Conservation (phyloP, 768 basidiomycete genomes). For the Trametes cingulata region DNA sequence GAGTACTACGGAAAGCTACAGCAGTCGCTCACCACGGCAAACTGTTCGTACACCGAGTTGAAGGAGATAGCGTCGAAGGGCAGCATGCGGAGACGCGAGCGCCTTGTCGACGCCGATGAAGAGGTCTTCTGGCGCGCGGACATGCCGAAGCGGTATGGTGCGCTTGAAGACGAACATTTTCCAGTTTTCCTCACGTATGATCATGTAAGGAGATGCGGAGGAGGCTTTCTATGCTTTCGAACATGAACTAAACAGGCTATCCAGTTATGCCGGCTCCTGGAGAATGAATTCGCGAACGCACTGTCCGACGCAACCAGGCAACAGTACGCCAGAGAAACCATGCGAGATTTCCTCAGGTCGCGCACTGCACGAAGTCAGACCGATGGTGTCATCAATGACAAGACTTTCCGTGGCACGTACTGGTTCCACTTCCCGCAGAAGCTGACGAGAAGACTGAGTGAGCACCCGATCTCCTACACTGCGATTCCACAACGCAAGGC, state of each 20-base stretch:
- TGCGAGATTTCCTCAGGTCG: not conserved
- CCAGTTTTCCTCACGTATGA: conserved; percentile 72
- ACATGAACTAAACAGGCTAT: not conserved
- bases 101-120: conserved; percentile 43
- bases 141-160: conserved; percentile 55
- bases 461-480: not conserved
- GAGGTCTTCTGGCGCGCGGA: conserved; percentile 39
- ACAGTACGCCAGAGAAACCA: not conserved
- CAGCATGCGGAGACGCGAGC: not conserved
- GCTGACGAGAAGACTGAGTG: conserved; percentile 56
- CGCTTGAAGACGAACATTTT: conserved; percentile 60
- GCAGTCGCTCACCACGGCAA: conserved; percentile 38
- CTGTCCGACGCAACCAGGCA: not conserved
- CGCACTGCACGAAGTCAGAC: not conserved
- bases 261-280: conserved; percentile 51
- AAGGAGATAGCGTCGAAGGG: conserved; percentile 21
- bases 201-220: conserved; percentile 38
- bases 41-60: conserved; percentile 42
- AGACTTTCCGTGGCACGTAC: conserved; percentile 49
- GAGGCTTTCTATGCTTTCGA: not conserved
- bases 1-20: conserved; percentile 58
- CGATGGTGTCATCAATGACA: conserved; percentile 31
- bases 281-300: conserved; percentile 41
- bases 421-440: conserved; percentile 60
- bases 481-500: not conserved